A percentile compares a stretch with the other conserved stretches of the same genome.
These are phyloP conservation scores for Podospora sp. DNA, from an alignment of 495 filamentous ascomycete species.

Conservation along the genomic window DNA sequence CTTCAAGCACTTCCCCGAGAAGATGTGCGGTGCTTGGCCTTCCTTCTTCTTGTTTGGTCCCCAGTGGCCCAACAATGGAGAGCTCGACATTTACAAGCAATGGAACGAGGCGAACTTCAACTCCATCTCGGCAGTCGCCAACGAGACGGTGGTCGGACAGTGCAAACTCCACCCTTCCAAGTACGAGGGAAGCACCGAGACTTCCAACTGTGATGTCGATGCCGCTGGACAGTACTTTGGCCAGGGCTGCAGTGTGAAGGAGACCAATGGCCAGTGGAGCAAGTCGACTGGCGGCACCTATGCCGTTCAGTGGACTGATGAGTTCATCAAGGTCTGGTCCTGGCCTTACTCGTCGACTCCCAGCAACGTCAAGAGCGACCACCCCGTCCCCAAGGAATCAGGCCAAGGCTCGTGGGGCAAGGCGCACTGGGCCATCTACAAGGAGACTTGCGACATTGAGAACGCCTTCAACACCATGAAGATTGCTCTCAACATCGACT, in stretches of 20 bases:
- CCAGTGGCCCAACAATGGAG: constrained; percentile 76
- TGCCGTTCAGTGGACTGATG: not conserved
- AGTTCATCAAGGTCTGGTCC: not conserved
- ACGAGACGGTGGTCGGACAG: constrained; percentile 45
- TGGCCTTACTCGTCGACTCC: not conserved
- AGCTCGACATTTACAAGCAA: constrained; percentile 88
- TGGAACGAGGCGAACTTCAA: constrained; percentile 69
- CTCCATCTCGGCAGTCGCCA: constrained; percentile 72
- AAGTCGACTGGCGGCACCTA: not conserved
- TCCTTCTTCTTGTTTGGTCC: constrained; percentile 69
- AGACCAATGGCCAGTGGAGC: constrained; percentile 54
- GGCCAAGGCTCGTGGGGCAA: not conserved
- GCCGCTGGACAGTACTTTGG: not conserved
- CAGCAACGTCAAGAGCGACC: not conserved
- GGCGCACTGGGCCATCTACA: not conserved
- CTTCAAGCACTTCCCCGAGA: constrained; percentile 69
- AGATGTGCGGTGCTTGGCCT: constrained; percentile 62
- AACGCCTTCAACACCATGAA: not conserved
- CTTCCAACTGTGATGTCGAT: not conserved
- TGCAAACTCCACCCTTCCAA: not conserved
- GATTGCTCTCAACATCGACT: not conserved
- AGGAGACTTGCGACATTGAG: not conserved
- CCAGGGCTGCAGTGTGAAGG: constrained; percentile 38
- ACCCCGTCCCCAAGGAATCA: not conserved
- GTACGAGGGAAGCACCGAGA: not conserved